Conservation (phyloP, 768 basidiomycete genomes). For the Tephrocybe sp. region DNA sequence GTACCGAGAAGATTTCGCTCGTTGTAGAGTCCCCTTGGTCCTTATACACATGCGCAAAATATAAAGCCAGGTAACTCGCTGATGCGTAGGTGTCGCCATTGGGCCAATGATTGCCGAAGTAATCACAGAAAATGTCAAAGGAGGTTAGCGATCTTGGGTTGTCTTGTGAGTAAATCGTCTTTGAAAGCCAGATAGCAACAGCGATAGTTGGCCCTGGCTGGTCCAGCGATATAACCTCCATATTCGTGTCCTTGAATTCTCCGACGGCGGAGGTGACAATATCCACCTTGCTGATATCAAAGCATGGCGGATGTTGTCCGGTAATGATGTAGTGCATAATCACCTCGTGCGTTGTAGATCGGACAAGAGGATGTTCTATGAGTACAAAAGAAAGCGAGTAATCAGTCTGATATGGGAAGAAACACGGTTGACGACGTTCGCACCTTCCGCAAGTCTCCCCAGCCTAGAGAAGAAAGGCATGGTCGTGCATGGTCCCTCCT, state of each 20-base stretch:
- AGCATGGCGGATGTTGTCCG: not conserved
- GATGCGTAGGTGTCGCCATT: too few species aligned
- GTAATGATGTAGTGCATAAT: constrained; percentile 2
- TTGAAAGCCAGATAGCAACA: not conserved
- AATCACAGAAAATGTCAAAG: too few species aligned
- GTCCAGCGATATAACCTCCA: not conserved
- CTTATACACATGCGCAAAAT: too few species aligned
- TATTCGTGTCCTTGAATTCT: not conserved
- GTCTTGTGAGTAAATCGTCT: too few species aligned
- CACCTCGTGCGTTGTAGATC: not conserved
- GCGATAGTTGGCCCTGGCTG: not conserved
- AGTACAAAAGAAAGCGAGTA: not conserved
- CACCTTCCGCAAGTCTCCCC: not conserved
- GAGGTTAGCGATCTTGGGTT: too few species aligned
- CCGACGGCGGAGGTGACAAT: not conserved
- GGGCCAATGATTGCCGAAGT: too few species aligned
- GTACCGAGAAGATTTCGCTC: too few species aligned
- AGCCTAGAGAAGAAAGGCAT: not conserved
- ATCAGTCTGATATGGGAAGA: not conserved
- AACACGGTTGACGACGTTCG: not conserved
- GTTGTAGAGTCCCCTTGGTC: too few species aligned
- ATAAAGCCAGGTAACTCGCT: too few species aligned
- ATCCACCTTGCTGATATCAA: not conserved
- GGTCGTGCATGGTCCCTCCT: not conserved
- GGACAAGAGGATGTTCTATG: not conserved